A percentile compares a stretch with the other conserved stretches of the same genome.
Evolutionary conservation across 192 early-diverging fungal genomes (phyloP).

Genomic region (Backusella psychrophila): DNA sequence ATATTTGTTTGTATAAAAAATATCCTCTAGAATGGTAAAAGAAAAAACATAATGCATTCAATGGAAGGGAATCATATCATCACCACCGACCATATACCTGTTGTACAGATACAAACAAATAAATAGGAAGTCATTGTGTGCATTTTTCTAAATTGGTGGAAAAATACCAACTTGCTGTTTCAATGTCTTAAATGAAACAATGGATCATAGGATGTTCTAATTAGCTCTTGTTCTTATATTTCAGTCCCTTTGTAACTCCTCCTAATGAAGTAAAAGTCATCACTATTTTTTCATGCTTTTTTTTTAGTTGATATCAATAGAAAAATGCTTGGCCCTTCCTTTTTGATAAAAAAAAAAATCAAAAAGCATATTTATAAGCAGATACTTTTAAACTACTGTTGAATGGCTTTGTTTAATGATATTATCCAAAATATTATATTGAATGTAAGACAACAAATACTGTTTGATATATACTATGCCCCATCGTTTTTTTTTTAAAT

Average conservation of each 20-base stretch:
- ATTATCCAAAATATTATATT: background rate
- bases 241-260: background rate
- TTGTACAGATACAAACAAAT: background rate
- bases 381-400: background rate
- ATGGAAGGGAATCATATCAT: background rate
- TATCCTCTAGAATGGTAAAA: background rate
- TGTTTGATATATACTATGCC: background rate
- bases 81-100: background rate
- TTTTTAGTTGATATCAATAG: background rate
- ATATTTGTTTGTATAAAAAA: background rate
- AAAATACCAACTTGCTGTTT: background rate
- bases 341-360: background rate
- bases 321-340: background rate
- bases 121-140: background rate
- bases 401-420: background rate
- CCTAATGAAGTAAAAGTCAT: background rate
- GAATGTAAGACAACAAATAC: background rate
- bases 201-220: background rate
- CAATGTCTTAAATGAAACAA: background rate
- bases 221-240: background rate
- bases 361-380: background rate
- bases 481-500: background rate
- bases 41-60: background rate
- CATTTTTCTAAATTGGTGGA: conserved; percentile 8
- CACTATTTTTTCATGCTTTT: background rate